Conservation (phyloP, 1,139 yeast species). For the Yamadazyma atlantica region DNA sequence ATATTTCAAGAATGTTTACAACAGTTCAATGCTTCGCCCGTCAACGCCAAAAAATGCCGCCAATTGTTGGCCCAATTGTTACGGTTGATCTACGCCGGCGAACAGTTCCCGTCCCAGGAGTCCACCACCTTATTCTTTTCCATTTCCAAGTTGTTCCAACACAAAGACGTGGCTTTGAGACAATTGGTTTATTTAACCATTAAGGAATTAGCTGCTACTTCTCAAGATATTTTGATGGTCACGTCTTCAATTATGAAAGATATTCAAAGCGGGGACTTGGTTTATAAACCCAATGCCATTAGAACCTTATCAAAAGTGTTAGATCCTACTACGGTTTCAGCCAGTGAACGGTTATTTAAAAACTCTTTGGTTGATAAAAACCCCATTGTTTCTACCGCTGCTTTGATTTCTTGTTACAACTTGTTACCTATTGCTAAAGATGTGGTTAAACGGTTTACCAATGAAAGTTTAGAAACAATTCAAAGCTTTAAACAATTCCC, state of each 20-base stretch:
- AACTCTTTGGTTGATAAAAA: constrained; percentile 91
- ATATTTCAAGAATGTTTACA: constrained; percentile 94
- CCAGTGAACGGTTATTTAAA: constrained; percentile 90
- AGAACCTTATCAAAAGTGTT: constrained; percentile 87
- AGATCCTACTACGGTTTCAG: constrained; percentile 90
- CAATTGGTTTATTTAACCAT: constrained; percentile 93
- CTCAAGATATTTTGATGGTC: constrained; percentile 95
- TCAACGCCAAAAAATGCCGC: constrained; percentile 86
- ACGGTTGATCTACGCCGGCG: constrained; percentile 78
- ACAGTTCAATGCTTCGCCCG: constrained; percentile 90
- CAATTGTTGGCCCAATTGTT: constrained; percentile 69
- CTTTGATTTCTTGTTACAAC: constrained; percentile 87
- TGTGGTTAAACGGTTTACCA: constrained; percentile 88
- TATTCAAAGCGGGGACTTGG: constrained; percentile 82
- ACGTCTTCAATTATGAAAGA: constrained; percentile 98
- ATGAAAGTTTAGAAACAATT: constrained; percentile 89
- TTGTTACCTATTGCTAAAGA: constrained; percentile 86
- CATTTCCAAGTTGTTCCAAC: constrained; percentile 91
- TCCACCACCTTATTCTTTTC: constrained; percentile 93
- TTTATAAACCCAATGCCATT: constrained; percentile 92
- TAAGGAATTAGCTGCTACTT: constrained; percentile 80
- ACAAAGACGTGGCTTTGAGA: constrained; percentile 85
- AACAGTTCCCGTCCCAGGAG: constrained; percentile 82
- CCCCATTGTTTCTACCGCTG: constrained; percentile 89
- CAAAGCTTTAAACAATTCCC: constrained; percentile 70